A percentile compares a stretch with the other conserved stretches of the same genome.
phyloP scores from a whole-genome alignment of 2,329 filamentous ascomycete genomes.

The Hypocreales sp. region DNA sequence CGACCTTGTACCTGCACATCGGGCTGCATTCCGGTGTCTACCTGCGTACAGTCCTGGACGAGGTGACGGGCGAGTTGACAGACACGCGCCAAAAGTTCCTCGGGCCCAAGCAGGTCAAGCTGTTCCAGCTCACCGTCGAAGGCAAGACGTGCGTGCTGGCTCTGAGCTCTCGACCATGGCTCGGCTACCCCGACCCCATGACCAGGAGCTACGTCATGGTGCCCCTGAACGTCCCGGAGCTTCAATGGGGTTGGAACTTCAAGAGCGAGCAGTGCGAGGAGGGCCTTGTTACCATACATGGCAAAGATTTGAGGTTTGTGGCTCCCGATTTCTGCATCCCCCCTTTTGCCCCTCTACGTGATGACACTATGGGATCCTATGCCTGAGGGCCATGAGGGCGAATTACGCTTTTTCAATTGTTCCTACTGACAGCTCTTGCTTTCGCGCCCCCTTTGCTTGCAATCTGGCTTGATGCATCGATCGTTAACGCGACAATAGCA shows the following conservation, averaged over 20 bases:
- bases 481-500: too few relatives aligned
- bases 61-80: slow-evolving; percentile 86
- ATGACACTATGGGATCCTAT: slow-evolving; percentile 50
- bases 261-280: slow-evolving; percentile 88
- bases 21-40: slow-evolving; percentile 93
- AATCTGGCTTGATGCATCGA: too few relatives aligned
- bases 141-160: slow-evolving; percentile 75
- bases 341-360: too few relatives aligned
- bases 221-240: slow-evolving; percentile 70
- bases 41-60: slow-evolving; percentile 84
- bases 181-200: slow-evolving; percentile 81
- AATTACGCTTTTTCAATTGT: slow-evolving; percentile 65
- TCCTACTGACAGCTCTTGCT: slow-evolving; percentile 65
- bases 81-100: slow-evolving; percentile 92
- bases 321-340: too few relatives aligned
- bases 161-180: slow-evolving; percentile 86
- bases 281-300: slow-evolving; percentile 87
- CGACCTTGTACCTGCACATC: slow-evolving; percentile 87
- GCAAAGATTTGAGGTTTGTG: slow-evolving; percentile 68
- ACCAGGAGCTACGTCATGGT: slow-evolving; percentile 85
- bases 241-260: slow-evolving; percentile 95
- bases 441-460: too few relatives aligned
- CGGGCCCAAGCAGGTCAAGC: slow-evolving; percentile 74
- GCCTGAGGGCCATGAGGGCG: slow-evolving; percentile 38
- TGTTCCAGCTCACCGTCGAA: slow-evolving; percentile 84